These are phyloP conservation scores for Salix suchowensis DNA, from an alignment of 345 rosid species.

Conservation along the genomic window DNA sequence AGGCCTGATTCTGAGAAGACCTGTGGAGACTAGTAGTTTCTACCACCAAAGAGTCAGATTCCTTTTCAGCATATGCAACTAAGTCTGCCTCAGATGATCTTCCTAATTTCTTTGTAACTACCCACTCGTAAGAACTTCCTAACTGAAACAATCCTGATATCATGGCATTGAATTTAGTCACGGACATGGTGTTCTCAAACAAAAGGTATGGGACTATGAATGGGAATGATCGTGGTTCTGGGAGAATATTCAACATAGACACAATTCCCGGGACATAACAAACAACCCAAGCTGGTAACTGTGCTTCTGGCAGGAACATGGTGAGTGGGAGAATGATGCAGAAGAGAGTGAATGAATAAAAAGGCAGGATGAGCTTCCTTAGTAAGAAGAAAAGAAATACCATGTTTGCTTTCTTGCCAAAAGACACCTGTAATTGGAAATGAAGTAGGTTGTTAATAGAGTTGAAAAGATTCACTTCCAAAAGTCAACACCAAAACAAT, in stretches of 20 bases:
- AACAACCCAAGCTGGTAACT: conserved; percentile 51
- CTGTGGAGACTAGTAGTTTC: conserved; percentile 36
- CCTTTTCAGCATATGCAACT: conserved; percentile 61
- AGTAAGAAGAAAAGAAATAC: conserved; percentile 77
- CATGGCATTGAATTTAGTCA: conserved; percentile 95
- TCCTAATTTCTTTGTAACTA: conserved; percentile 86
- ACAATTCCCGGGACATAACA: conserved; percentile 54
- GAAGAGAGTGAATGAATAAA: conserved; percentile 92
- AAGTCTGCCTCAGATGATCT: conserved; percentile 91
- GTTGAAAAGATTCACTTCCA: not conserved
- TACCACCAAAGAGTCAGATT: conserved; percentile 33
- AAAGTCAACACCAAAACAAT: too few species aligned
- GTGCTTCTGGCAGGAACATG: conserved; percentile 89
- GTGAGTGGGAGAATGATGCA: conserved; percentile 86
- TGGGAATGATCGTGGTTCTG: conserved; percentile 80
- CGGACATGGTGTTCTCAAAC: conserved; percentile 97
- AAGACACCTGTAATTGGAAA: conserved; percentile 47
- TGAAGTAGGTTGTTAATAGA: not conserved
- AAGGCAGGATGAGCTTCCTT: conserved; percentile 80
- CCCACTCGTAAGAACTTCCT: conserved; percentile 89
- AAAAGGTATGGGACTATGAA: conserved; percentile 86
- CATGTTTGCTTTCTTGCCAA: conserved; percentile 71
- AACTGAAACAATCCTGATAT: conserved; percentile 77
- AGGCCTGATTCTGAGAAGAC: conserved; percentile 70
- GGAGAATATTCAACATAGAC: conserved; percentile 81